These are phyloP conservation scores for Yamadazyma siamensis DNA, from an alignment of 1,139 yeast species.

Conservation along the genomic window DNA sequence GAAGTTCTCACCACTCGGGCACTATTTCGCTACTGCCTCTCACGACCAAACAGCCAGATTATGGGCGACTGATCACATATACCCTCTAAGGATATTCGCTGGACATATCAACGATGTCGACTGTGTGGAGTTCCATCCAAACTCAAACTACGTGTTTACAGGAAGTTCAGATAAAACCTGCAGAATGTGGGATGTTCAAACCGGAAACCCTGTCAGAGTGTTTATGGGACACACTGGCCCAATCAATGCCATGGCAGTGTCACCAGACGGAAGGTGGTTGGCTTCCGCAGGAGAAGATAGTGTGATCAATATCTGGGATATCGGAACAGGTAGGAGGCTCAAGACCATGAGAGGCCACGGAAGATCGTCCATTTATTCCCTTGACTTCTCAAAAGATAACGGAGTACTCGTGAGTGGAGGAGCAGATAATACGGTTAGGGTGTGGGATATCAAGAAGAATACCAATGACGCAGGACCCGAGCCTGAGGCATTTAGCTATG, in stretches of 20 bases:
- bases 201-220: slow-evolving; percentile 88
- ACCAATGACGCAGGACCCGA: slow-evolving; percentile 78
- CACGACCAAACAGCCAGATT: slow-evolving; percentile 96
- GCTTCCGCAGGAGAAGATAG: slow-evolving; percentile 96
- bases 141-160: slow-evolving; percentile 88
- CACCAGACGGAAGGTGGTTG: slow-evolving; percentile 96
- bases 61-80: slow-evolving; percentile 98
- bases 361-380: slow-evolving; percentile 76
- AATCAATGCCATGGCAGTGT: slow-evolving; percentile 78
- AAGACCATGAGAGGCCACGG: slow-evolving; percentile 93
- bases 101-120: slow-evolving; percentile 98
- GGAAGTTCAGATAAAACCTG: slow-evolving; percentile 95
- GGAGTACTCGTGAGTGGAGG: slow-evolving; percentile 88
- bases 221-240: slow-evolving; percentile 94
- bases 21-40: slow-evolving; percentile 95
- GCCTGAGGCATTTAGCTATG: slow-evolving; percentile 62
- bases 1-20: slow-evolving; percentile 89
- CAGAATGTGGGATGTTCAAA: slow-evolving; percentile 95
- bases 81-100: slow-evolving; percentile 92
- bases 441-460: slow-evolving; percentile 91
- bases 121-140: slow-evolving; percentile 93
- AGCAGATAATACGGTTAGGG: slow-evolving; percentile 88
- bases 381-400: slow-evolving; percentile 85
- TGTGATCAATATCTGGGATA: slow-evolving; percentile 88
- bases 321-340: slow-evolving; percentile 83